These are phyloP conservation scores for Xylariaceae sp. DNA, from an alignment of 2,329 filamentous ascomycete species.

Conservation along the genomic window DNA sequence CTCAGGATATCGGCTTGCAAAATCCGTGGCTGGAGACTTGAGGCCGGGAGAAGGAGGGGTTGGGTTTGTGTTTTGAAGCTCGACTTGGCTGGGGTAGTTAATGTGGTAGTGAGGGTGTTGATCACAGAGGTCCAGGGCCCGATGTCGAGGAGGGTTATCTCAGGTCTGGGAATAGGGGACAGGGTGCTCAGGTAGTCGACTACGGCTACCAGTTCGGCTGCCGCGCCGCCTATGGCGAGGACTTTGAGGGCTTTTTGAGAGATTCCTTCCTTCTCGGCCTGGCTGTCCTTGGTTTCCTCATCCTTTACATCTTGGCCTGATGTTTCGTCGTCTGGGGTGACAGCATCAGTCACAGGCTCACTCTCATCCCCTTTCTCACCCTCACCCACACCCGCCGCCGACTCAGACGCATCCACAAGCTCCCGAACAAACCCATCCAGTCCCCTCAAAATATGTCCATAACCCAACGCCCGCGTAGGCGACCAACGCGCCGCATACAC, in stretches of 20 bases:
- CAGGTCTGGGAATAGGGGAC: conserved; percentile 19
- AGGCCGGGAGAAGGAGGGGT: conserved; percentile 37
- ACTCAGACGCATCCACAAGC: conserved; percentile 1
- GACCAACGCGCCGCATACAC: conserved; percentile 91
- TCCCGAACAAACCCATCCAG: conserved; percentile 27
- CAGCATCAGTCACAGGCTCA: no score
- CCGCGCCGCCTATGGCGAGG: conserved; percentile 51
- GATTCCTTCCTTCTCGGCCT: background rate
- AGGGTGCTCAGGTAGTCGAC: conserved; percentile 37
- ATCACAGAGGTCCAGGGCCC: conserved; percentile 70
- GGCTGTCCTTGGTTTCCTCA: background rate
- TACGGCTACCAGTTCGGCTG: conserved; percentile 56
- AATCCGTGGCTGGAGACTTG: conserved; percentile 36
- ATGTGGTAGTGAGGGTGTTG: conserved; percentile 48
- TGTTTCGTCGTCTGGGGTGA: background rate
- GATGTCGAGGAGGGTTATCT: conserved; percentile 69
- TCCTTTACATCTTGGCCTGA: background rate
- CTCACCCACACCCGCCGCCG: background rate
- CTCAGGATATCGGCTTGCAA: background rate
- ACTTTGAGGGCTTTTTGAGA: conserved; percentile 32
- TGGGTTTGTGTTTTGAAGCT: conserved; percentile 39
- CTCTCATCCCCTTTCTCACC: background rate
- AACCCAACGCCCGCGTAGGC: conserved; percentile 76
- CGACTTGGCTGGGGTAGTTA: conserved; percentile 50
- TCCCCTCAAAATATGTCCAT: conserved; percentile 52